Conservation (phyloP, 108 stramenopile genomes). For the Cyclotella sp. region DNA sequence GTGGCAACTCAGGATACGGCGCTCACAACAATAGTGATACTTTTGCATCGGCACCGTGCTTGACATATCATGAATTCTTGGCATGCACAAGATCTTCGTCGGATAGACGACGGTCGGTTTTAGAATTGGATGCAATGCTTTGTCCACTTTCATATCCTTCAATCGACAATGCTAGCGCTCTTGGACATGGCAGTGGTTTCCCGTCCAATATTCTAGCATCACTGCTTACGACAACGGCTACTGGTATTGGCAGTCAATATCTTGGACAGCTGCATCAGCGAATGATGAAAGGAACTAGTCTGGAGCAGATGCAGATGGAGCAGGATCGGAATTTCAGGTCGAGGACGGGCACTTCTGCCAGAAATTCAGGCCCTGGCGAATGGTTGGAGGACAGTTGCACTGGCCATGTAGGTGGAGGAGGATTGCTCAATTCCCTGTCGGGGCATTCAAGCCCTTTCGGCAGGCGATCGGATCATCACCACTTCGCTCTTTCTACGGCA, state of each 20-base stretch:
- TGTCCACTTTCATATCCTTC: constrained; percentile 36
- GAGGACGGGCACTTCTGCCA: constrained; percentile 34
- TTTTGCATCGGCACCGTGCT: constrained; percentile 51
- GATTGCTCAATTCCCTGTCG: constrained; percentile 62
- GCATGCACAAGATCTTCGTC: constrained; percentile 62
- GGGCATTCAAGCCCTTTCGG: constrained; percentile 35
- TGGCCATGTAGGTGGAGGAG: constrained; percentile 24
- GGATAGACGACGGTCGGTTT: constrained; percentile 52
- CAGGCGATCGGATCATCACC: constrained; percentile 65
- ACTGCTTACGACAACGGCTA: constrained; percentile 5
- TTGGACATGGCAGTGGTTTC: constrained; percentile 13
- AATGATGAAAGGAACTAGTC: constrained; percentile 59
- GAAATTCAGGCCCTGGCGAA: constrained; percentile 57
- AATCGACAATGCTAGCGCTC: not conserved
- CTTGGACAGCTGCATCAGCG: constrained; percentile 33
- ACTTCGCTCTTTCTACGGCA: constrained; percentile 74
- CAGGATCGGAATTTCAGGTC: constrained; percentile 25
- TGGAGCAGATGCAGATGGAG: constrained; percentile 53
- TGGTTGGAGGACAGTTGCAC: constrained; percentile 63
- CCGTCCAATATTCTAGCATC: constrained; percentile 21
- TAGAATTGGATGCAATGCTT: constrained; percentile 69
- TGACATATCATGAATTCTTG: constrained; percentile 72
- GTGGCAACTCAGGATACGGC: constrained; percentile 16
- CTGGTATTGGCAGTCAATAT: constrained; percentile 20
- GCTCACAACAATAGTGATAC: constrained; percentile 31